phyloP scores from a whole-genome alignment of 1,139 yeast genomes.

The Debaryomyces psychrophilus region DNA sequence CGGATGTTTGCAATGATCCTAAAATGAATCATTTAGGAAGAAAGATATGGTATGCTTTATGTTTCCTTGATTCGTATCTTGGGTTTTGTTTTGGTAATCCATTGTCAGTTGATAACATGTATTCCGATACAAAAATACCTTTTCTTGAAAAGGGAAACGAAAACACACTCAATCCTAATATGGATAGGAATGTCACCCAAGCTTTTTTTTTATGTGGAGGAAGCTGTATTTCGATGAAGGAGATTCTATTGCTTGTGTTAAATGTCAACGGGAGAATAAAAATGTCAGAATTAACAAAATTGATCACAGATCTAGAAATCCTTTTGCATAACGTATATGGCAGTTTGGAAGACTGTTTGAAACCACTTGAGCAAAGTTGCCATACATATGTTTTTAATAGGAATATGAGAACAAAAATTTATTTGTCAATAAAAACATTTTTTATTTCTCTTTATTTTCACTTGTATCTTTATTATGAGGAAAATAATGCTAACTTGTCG shows the following conservation, averaged over 20 bases:
- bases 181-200: conserved; percentile 28
- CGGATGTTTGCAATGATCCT: conserved; percentile 24
- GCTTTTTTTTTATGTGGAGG: conserved; percentile 15
- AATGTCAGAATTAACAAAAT: conserved; percentile 26
- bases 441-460: conserved; percentile 40
- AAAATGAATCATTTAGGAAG: conserved; percentile 45
- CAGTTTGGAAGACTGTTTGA: conserved; percentile 25
- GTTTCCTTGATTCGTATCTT: conserved; percentile 29
- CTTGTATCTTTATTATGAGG: conserved; percentile 46
- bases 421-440: conserved; percentile 35
- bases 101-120: conserved; percentile 20
- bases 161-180: conserved; percentile 23
- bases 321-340: conserved; percentile 23
- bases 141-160: conserved; percentile 28
- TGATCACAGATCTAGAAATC: conserved; percentile 26
- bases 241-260: conserved; percentile 23
- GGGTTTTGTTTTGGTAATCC: conserved; percentile 37
- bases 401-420: conserved; percentile 31
- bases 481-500: conserved; percentile 26
- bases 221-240: conserved; percentile 8
- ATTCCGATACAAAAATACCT: conserved; percentile 34
- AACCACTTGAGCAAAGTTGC: conserved; percentile 19
- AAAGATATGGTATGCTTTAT: conserved; percentile 52
- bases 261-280: conserved; percentile 26
- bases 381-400: conserved; percentile 23